Base-by-base conservation (phyloP, 1,284 basidiomycete genomes). In the Pseudozyma pruni region DNA sequence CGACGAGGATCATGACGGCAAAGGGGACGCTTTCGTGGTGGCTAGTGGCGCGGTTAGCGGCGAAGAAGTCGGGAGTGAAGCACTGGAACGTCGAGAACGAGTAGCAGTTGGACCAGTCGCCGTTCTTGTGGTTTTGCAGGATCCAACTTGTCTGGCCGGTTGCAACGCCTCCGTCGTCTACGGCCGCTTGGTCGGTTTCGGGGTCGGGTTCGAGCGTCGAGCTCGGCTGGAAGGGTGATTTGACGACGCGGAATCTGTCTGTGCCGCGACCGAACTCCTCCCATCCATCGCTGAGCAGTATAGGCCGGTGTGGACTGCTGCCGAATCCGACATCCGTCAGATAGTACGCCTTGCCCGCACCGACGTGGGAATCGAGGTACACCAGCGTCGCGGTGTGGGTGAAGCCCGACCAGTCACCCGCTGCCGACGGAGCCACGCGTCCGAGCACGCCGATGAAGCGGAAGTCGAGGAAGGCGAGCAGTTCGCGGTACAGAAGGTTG, bases 311-410 rank as follows among this genome's bases (percentile, higher is more conserved):
- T 5, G 53, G 42, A 27, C 58, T 53, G 11, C 43, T 48, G 4
- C 67, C 72, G 19, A 45, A 71, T 1, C 67, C 72, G 1, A 74
- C 68, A 34, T 74, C 72, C 8, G 46, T 35, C 5, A 59, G 19
- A 20, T 74, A 73, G 39, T 67, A 71, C 6, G 47, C 51, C 7
- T 20, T 44, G 11, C 33, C 42, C 14, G 32, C 35, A 3, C 47
- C 53, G 5, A 64, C 13, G 13, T 71, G 68, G 13, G 41, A 55
- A 3, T 49, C 52, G 8, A 74, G 46, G n/a, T 59, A 57, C 5
- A 74, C 61, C 13, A 74, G 40, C 1, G 31, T 52, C 6, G 52
- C 34, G 13, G 59, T 71, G 34, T 74, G 72, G 20, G 59, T 46
- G 0, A 59, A 29, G 0, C 67, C 60, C 2, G 38, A 46, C 57